Evolutionary conservation across 164 flowering plant genomes (phyloP).

Genomic region (Stephania yunnanensis): DNA sequence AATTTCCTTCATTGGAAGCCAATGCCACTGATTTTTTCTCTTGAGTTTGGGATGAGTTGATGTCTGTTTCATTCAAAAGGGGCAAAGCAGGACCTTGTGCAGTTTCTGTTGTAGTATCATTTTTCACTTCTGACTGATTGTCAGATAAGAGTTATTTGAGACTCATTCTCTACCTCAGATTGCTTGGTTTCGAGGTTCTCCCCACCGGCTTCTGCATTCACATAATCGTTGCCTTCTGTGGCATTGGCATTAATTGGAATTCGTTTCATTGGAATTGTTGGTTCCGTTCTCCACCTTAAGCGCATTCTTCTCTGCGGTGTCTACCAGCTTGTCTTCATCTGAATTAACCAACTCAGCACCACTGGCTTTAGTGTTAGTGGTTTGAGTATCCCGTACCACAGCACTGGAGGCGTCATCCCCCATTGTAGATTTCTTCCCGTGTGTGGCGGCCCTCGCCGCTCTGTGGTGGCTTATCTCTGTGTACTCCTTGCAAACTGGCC

Average conservation of each 20-base stretch:
- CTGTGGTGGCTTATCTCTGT: too few species aligned
- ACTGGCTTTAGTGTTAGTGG: constrained; percentile 24
- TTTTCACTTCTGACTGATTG: constrained; percentile 23
- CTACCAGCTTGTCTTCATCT: constrained; percentile 20
- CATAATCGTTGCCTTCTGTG: constrained; percentile 18
- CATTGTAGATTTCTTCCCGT: constrained; percentile 77
- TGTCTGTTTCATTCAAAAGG: constrained; percentile 16
- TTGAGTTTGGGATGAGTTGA: constrained; percentile 9
- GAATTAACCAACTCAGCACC: constrained; percentile 16
- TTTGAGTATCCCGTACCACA: constrained; percentile 37
- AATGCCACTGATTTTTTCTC: constrained; percentile 11
- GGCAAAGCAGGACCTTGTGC: constrained; percentile 9
- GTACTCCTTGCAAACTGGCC: too few species aligned
- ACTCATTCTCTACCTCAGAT: background rate
- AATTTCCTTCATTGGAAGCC: constrained; percentile 17
- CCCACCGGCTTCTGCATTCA: constrained; percentile 13
- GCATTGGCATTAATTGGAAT: constrained; percentile 12
- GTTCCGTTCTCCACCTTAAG: too few species aligned
- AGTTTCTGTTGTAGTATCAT: constrained; percentile 6
- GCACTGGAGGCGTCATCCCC: constrained; percentile 70
- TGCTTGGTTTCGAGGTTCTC: constrained; percentile 15
- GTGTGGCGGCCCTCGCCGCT: too few species aligned
- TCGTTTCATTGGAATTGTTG: constrained; percentile 10
- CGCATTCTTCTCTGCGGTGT: constrained; percentile 5
- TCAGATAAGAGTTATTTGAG: constrained; percentile 18